Evolutionary conservation across 176 grass and related monocot species (phyloP), one percentile per base, ranked within the genome.

Genomic region (Carex littledalei): DNA sequence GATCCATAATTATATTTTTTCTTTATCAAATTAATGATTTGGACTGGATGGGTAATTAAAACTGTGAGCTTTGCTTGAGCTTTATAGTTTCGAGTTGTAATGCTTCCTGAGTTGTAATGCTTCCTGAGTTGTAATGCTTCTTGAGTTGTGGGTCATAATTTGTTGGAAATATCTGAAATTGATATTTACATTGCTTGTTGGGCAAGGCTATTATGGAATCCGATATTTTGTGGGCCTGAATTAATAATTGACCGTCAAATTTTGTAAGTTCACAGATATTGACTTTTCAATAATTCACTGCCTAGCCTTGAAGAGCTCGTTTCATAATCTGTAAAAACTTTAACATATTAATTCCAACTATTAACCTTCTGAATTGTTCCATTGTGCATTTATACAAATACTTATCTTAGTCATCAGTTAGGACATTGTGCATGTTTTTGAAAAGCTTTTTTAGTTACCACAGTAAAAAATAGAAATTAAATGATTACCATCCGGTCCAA

Each of bases 1-100:
- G 16, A 10, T 91, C 89, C 92, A 89, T 91, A 41, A 35, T 43
- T 61, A 89, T 91, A 41, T 26, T 43, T 61, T 39, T 52, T 74
- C n/a, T 24, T 68, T 32, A 7, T 43, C 54, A 56, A 56, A 56
- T 56, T 17, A 56, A 56, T 56, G 55, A 57, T 57, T 57, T 57
- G 55, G 55, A 57, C 5, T 57, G 55, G 4, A 57, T 57, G 55
- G 15, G 12, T 5, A 18, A n/a, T n/a, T n/a, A n/a, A 57, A 47
- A 57, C 15, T 16, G 55, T 57, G 55, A 57, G 16, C 16, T 57
- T 16, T 16, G 43, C 55, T 57, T 17, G 12, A 57, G 55, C 4
- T 57, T 57, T 57, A 16, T 57, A 57, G 55, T 57, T 0, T 3
- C 16, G 15, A 57, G 13, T 57, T 57, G n/a, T n/a, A n/a, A n/a